phyloP scores from a whole-genome alignment of 768 basidiomycete genomes.

The Agrocybe chaxingu region DNA sequence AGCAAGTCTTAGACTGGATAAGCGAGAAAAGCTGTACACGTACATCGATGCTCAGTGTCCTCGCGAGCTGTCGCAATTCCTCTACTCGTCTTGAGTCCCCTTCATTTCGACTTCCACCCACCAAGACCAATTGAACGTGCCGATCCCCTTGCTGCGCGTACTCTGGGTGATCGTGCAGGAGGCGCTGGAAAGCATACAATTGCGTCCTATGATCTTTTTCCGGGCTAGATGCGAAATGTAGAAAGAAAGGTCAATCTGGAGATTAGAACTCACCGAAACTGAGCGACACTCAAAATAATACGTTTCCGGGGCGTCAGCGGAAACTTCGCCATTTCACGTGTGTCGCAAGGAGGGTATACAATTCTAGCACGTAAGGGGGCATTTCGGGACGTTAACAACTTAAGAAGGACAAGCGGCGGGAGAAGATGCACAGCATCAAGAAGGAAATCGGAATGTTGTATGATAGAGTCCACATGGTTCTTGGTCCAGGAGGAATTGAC shows the following conservation, averaged over 20 bases:
- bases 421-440: slow-evolving; percentile 45
- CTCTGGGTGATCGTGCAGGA: slow-evolving; percentile 61
- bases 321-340: slow-evolving; percentile 61
- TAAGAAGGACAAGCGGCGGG: slow-evolving; percentile 38
- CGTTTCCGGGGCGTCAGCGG: slow-evolving; percentile 51
- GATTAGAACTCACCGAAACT: slow-evolving; percentile 68
- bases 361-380: slow-evolving; percentile 35
- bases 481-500: slow-evolving; percentile 97
- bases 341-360: slow-evolving; percentile 94
- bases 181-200: slow-evolving; percentile 59
- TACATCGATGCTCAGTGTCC: slow-evolving; percentile 65
- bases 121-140: slow-evolving; percentile 61
- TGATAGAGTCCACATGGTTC: slow-evolving; percentile 73
- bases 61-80: slow-evolving; percentile 53
- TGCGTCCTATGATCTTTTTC: slow-evolving; percentile 93
- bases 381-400: slow-evolving; percentile 20
- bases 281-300: slow-evolving; percentile 83
- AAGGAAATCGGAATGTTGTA: slow-evolving; percentile 50
- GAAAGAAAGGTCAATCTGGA: background rate
- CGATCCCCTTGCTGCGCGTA: slow-evolving; percentile 31
- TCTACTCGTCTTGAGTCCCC: slow-evolving; percentile 72
- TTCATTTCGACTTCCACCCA: slow-evolving; percentile 83
- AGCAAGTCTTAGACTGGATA: background rate
- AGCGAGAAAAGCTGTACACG: slow-evolving; percentile 12
- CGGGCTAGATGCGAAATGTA: slow-evolving; percentile 48